phyloP scores from a whole-genome alignment of 106 monocot genomes.

The Dendrobium officinale region DNA sequence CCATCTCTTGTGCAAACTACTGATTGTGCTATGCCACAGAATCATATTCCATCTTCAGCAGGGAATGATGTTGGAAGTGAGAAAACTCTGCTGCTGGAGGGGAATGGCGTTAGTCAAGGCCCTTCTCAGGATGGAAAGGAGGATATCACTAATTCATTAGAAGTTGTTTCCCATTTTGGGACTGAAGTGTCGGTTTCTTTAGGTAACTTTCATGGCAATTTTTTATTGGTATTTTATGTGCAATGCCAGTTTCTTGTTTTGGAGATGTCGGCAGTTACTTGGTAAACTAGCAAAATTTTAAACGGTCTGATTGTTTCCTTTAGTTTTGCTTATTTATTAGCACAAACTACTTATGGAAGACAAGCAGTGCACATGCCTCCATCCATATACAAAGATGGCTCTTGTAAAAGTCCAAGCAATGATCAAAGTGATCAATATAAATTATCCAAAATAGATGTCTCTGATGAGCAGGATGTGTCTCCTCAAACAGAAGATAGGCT shows the following conservation, averaged over 20 bases:
- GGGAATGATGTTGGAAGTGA: conserved; percentile 1
- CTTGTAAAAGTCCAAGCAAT: background rate
- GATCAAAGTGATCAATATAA: background rate
- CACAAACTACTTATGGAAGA: background rate
- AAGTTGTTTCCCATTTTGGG: background rate
- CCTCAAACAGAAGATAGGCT: background rate
- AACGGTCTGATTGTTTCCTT: background rate
- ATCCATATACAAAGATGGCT: background rate
- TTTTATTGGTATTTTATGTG: background rate
- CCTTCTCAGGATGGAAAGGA: background rate
- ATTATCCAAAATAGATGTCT: background rate
- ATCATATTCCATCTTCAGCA: background rate
- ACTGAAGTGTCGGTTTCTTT: background rate
- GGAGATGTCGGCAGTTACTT: background rate
- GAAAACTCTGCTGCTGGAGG: background rate
- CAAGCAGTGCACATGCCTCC: background rate
- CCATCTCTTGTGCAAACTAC: background rate
- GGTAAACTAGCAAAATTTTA: background rate
- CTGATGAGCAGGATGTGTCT: background rate
- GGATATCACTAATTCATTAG: background rate
- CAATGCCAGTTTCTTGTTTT: background rate
- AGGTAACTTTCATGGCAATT: background rate
- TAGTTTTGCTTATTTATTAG: background rate
- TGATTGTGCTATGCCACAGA: background rate
- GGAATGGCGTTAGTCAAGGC: background rate